Base-by-base conservation (phyloP, 176 grass and related monocot genomes). In the Paspalum vaginatum region DNA sequence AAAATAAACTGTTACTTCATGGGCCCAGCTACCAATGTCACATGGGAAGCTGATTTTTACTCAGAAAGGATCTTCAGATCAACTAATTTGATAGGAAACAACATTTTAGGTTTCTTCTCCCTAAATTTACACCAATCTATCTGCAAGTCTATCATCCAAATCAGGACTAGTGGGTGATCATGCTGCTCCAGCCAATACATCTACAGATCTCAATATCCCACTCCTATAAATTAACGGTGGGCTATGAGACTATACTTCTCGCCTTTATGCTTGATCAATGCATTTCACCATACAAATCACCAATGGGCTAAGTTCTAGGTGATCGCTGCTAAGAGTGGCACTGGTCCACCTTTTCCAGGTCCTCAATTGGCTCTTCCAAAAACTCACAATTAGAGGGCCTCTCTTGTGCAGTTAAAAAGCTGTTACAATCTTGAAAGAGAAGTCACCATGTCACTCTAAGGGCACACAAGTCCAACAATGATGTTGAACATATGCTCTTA, bases 401-500 rank as follows among this genome's bases (percentile, higher is more conserved):
- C 83, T 66, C n/a, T 89, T 85, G 49, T 57, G 61, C 17, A 48
- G 27, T 64, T 85, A 82, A 65, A 41, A 83, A 79, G 52, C 41
- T 59, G 80, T 39, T 74, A 72, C 60, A 67, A 66, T 81, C 72
- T 89, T 77, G 72, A 51, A 64, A 65, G 26, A 75, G 46, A n/a
- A 70, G 40, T 15, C 62, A 4, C 77, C 72, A 81, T 85, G 56
- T 83, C 77, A 72, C 11, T 42, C 77, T 85, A 89, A 77, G 72
- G 56, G 24, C 21, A 51, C 16, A 16, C 59, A 47, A 73, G 59
- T 67, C 61, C 77, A 80, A 72, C 49, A 77, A 26, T 72, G 49
- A 85, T 72, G 58, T 71, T 89, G 66, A 77, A 48, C 50, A 71
- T 60, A 78, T 78, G 78, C 41, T 58, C 83, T 89, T 89, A 85